phyloP scores from a whole-genome alignment of 371 early-diverging fungal genomes.

The Nosema muscidifuracis region DNA sequence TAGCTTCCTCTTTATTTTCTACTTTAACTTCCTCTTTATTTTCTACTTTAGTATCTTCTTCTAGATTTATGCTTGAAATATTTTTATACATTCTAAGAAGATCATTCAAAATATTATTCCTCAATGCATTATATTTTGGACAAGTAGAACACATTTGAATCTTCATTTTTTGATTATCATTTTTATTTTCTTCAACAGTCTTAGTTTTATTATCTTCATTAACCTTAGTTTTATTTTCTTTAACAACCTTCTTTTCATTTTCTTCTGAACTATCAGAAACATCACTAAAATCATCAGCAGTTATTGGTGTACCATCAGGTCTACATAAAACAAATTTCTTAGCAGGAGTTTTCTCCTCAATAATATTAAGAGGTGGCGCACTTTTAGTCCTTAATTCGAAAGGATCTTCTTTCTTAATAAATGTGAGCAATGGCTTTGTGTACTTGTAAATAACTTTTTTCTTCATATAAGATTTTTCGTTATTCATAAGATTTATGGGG shows the following conservation, averaged over 20 bases:
- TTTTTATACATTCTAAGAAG: conserved; percentile 12
- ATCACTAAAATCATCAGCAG: conserved; percentile 17
- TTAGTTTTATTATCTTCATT: not conserved
- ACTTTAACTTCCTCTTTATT: too few relatives aligned
- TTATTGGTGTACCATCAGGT: conserved; percentile 34
- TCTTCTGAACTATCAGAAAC: conserved; percentile 4
- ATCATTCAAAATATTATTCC: conserved; percentile 13
- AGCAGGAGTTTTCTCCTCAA: not conserved
- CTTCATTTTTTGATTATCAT: not conserved
- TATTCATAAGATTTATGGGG: not conserved
- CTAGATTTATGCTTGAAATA: too few relatives aligned
- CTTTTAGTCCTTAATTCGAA: conserved; percentile 19
- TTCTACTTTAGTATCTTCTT: too few relatives aligned
- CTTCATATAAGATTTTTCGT: not conserved
- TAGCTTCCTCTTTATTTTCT: too few relatives aligned
- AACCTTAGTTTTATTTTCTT: not conserved
- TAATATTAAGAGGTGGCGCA: conserved; percentile 28
- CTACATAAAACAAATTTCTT: conserved; percentile 7
- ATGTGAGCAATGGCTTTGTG: conserved; percentile 14
- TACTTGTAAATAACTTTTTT: conserved; percentile 38
- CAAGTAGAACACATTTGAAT: not conserved
- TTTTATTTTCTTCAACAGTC: not conserved
- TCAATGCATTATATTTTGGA: not conserved
- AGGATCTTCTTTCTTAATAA: conserved; percentile 11
- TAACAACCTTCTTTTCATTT: not conserved